Evolutionary conservation across 164 flowering plant species (phyloP).

Genomic region (Macadamia tetraphylla): DNA sequence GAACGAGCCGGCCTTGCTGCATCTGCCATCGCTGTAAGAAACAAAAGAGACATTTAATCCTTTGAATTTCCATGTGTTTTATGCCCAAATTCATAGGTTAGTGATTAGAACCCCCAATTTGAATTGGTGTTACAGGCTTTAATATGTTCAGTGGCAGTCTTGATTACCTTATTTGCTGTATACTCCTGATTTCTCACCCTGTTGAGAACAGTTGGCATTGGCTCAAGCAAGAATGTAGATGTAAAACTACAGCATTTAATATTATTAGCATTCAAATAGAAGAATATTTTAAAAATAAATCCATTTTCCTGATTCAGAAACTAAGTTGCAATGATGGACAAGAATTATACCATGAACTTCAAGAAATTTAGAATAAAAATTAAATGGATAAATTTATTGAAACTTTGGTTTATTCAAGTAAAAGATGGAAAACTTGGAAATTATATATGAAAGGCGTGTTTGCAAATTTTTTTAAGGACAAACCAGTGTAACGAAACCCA

Average conservation of each 20-base stretch:
- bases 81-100: no score
- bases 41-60: not conserved
- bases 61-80: no score
- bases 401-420: no score
- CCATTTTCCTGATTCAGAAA: not conserved
- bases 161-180: not conserved
- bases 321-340: not conserved
- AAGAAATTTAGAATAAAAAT: no score
- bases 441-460: no score
- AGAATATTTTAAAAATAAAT: not conserved
- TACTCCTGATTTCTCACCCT: not conserved
- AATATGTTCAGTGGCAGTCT: not conserved
- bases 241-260: no score
- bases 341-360: not conserved
- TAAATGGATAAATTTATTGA: no score
- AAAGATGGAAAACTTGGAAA: no score
- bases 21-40: slow-evolving; percentile 35
- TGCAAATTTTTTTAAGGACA: no score
- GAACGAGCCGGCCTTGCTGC: slow-evolving; percentile 36
- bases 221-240: no score
- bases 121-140: not conserved
- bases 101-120: not conserved
- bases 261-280: no score
- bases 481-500: no score
- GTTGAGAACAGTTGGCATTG: not conserved